Percentiles rank a stretch among this genome's conserved stretches.
Evolutionary conservation across 2,329 filamentous ascomycete species (phyloP).

Genomic region (Fusarium luffae): DNA sequence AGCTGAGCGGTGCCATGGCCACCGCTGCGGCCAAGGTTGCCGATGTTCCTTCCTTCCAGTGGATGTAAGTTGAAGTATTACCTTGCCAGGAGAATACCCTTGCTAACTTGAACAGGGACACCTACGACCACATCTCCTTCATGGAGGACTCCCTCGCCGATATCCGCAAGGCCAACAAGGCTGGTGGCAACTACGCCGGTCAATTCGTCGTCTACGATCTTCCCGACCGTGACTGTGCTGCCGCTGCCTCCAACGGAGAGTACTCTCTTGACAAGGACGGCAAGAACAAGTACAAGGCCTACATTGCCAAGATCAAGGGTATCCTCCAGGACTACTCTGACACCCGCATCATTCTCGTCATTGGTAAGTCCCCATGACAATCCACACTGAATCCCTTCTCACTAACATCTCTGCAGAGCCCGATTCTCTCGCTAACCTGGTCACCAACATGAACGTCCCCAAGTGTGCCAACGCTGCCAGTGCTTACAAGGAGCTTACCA

Average conservation of each 20-base stretch:
- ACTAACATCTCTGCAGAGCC: slow-evolving; percentile 55
- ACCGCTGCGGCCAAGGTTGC: slow-evolving; percentile 64
- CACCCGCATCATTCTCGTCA: slow-evolving; percentile 57
- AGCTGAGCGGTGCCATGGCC: slow-evolving; percentile 65
- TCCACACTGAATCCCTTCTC: rapidly evolving
- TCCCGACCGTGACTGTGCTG: slow-evolving; percentile 68
- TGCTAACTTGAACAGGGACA: slow-evolving; percentile 55
- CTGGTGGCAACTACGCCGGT: slow-evolving; percentile 56
- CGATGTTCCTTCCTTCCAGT: slow-evolving; percentile 64
- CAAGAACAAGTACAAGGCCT: slow-evolving; percentile 64
- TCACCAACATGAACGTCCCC: slow-evolving; percentile 64
- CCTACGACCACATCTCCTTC: slow-evolving; percentile 59
- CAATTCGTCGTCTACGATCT: slow-evolving; percentile 68
- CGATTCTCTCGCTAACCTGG: slow-evolving; percentile 68
- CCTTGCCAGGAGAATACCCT: no score
- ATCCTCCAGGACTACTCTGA: slow-evolving; percentile 58
- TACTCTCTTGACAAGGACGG: slow-evolving; percentile 62
- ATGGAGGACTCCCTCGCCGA: slow-evolving; percentile 59
- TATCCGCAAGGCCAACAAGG: slow-evolving; percentile 53
- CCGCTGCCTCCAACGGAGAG: slow-evolving; percentile 68
- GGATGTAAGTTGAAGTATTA: slow-evolving; percentile 54
- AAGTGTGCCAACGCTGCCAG: slow-evolving; percentile 62
- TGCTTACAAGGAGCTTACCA: slow-evolving; percentile 61
- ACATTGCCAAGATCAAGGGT: slow-evolving; percentile 62
- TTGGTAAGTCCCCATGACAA: slow-evolving; percentile 47